Evolutionary conservation across 2,329 filamentous ascomycete species (phyloP).

Genomic region (Cercospora sesami): DNA sequence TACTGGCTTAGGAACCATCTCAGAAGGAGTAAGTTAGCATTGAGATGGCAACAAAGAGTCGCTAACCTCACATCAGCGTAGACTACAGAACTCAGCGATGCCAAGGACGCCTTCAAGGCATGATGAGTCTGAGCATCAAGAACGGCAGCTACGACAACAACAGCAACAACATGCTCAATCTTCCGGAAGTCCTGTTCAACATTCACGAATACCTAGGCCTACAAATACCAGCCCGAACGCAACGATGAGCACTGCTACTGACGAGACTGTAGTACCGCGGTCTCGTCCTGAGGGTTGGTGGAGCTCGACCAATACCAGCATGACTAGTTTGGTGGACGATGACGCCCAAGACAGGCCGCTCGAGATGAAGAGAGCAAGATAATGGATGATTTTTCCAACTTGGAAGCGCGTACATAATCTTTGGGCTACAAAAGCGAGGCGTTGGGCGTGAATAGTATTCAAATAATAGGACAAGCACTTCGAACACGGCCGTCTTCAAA

Average conservation of each 20-base stretch:
- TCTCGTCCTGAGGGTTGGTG: constrained; percentile 29
- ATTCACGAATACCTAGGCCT: constrained; percentile 3
- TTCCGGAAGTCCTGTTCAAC: constrained; percentile 2
- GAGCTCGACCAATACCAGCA: constrained; percentile 26
- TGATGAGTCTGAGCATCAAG: not conserved
- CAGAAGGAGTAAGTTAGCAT: constrained; percentile 9
- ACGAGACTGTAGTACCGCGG: constrained; percentile 24
- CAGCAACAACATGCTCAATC: constrained; percentile 4
- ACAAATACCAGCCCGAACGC: constrained; percentile 8
- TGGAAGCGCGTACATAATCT: not conserved
- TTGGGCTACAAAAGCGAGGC: not conserved
- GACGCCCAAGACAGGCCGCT: not conserved
- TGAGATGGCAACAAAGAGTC: constrained; percentile 15
- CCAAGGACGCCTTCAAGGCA: not conserved
- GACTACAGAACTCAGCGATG: constrained; percentile 11
- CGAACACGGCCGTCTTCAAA: not conserved
- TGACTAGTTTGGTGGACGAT: constrained; percentile 19
- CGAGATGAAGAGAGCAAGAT: constrained; percentile 5
- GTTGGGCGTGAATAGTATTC: not conserved
- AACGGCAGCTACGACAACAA: constrained; percentile 13
- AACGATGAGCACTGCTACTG: constrained; percentile 18
- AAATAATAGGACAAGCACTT: not conserved
- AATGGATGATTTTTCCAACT: not conserved
- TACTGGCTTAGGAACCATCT: constrained; percentile 21
- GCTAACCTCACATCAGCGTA: constrained; percentile 28